Evolutionary conservation across 768 basidiomycete genomes (phyloP).

Genomic region (Tulasnella sp.): DNA sequence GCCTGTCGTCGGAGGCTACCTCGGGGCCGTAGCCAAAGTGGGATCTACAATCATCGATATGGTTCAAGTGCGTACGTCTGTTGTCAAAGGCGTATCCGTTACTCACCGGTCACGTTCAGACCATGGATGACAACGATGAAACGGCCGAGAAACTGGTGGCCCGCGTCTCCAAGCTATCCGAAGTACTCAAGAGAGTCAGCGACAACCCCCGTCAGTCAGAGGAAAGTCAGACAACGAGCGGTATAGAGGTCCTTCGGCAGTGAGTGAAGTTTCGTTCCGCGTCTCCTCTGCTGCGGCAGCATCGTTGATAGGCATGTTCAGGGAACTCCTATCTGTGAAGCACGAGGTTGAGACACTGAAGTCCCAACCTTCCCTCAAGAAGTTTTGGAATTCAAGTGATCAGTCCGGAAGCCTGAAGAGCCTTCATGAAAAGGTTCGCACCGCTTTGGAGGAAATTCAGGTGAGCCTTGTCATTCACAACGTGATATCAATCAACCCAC

Average conservation of each 20-base stretch:
- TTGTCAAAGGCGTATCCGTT: neutral
- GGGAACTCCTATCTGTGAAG: neutral
- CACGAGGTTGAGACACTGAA: neutral
- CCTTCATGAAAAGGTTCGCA: neutral
- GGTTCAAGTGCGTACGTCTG: neutral
- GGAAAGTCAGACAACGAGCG: neutral
- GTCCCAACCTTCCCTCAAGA: neutral
- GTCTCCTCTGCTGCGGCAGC: neutral
- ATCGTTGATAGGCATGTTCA: neutral
- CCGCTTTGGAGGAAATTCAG: neutral
- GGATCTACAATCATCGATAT: neutral
- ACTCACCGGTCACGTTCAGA: neutral
- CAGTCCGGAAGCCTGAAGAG: neutral
- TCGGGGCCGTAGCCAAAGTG: neutral
- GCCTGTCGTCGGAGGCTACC: neutral
- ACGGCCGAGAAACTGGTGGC: neutral
- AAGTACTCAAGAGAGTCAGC: neutral
- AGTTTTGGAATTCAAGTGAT: neutral
- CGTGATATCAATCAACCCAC: neutral
- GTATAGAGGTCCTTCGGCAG: neutral
- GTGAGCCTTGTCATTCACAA: neutral
- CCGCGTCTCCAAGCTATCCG: neutral
- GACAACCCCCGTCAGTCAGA: neutral
- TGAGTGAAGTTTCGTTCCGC: neutral
- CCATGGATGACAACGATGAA: neutral